Percentiles rank a stretch among this genome's conserved stretches.
These are phyloP conservation scores for Pilasporangium apinafurcum DNA, from an alignment of 352 stramenopile species.

Conservation along the genomic window DNA sequence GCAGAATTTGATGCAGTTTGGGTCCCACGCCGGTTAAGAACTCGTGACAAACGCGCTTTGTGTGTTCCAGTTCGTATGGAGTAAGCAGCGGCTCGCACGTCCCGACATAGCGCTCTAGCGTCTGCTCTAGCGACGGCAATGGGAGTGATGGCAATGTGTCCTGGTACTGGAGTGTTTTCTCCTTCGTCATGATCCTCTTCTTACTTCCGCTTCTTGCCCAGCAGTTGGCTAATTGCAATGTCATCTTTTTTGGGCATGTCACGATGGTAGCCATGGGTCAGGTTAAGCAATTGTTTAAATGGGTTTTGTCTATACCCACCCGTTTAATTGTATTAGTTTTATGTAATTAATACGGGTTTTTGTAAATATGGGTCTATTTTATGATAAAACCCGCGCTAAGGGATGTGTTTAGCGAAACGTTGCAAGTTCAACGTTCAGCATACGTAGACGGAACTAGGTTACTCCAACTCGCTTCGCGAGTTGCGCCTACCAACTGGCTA, in stretches of 20 bases:
- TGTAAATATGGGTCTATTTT: too few species aligned
- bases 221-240: too few species aligned
- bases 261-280: too few species aligned
- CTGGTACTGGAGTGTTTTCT: slow-evolving; percentile 69
- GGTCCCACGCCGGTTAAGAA: slow-evolving; percentile 84
- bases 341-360: too few species aligned
- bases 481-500: too few species aligned
- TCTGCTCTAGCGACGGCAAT: slow-evolving; percentile 91
- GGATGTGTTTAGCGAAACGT: slow-evolving; percentile 1
- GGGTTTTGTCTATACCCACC: too few species aligned
- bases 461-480: too few species aligned
- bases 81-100: slow-evolving; percentile 89
- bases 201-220: too few species aligned
- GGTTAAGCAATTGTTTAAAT: too few species aligned
- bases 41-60: slow-evolving; percentile 88
- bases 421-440: slow-evolving; percentile 15
- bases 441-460: slow-evolving; percentile 3
- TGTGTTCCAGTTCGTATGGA: slow-evolving; percentile 83
- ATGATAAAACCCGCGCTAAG: too few species aligned
- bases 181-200: slow-evolving; percentile 6
- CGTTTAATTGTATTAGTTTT: too few species aligned
- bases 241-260: too few species aligned
- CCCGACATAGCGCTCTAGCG: slow-evolving; percentile 88
- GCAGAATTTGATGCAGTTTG: slow-evolving; percentile 86
- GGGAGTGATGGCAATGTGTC: slow-evolving; percentile 90